Percentiles rank a stretch among this genome's conserved stretches.
These are phyloP conservation scores for Suillus hirtellus DNA, from an alignment of 768 basidiomycete genomes.

Conservation along the genomic window DNA sequence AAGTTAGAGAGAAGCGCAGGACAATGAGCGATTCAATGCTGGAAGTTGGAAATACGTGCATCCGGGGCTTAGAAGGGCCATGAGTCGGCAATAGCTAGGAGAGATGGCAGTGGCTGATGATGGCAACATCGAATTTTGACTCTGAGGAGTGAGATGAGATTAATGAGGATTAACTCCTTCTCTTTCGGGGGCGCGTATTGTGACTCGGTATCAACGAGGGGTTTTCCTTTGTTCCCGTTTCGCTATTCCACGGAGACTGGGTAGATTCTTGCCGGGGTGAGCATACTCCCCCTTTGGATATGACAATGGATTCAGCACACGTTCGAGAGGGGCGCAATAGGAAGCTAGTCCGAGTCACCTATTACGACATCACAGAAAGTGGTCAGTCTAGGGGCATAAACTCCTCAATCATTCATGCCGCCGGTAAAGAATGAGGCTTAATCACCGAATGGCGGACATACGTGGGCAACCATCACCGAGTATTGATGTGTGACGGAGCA, in stretches of 20 bases:
- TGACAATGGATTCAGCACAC: neutral
- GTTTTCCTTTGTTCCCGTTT: neutral
- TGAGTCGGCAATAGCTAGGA: neutral
- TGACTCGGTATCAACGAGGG: neutral
- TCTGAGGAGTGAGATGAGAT: neutral
- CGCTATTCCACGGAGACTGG: neutral
- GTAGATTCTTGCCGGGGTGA: neutral
- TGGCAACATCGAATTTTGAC: neutral
- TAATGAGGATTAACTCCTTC: constrained; percentile 6
- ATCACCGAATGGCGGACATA: neutral
- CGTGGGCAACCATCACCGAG: neutral
- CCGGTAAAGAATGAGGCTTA: neutral
- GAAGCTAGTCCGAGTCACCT: too few relatives aligned
- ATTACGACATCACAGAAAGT: neutral
- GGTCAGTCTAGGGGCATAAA: neutral
- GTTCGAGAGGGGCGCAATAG: neutral
- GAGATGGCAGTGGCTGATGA: neutral
- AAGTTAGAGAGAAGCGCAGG: neutral
- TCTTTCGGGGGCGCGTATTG: neutral
- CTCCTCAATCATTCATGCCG: neutral
- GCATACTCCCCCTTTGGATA: neutral
- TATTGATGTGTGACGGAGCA: neutral
- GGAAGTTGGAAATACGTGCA: neutral
- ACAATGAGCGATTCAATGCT: neutral
- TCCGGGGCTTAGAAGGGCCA: neutral